Conservation (phyloP, 116 monocot genomes). For the Zostera marina region DNA sequence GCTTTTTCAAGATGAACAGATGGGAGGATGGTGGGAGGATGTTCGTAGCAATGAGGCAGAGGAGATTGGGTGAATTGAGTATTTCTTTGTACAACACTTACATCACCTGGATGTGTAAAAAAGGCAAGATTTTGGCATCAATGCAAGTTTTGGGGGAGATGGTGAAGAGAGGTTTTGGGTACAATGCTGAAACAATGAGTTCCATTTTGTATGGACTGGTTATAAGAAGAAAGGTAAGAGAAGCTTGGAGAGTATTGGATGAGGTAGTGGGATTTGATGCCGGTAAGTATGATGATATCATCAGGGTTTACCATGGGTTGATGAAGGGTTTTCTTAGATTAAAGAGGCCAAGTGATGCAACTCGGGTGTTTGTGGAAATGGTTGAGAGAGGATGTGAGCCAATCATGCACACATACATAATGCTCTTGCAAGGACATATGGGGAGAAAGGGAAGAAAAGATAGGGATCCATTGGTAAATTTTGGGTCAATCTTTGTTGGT, state of each 20-base stretch:
- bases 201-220: slow-evolving; percentile 39
- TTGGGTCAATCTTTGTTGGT: slow-evolving; percentile 67
- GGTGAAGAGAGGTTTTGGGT: slow-evolving; percentile 53
- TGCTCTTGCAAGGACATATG: slow-evolving; percentile 81
- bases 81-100: slow-evolving; percentile 18
- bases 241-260: slow-evolving; percentile 30
- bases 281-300: slow-evolving; percentile 1
- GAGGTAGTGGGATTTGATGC: background rate
- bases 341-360: slow-evolving; percentile 39
- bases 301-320: slow-evolving; percentile 58
- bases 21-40: slow-evolving; percentile 39
- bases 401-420: slow-evolving; percentile 80
- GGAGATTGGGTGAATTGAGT: slow-evolving; percentile 19
- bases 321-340: slow-evolving; percentile 68
- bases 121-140: slow-evolving; percentile 23
- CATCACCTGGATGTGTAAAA: slow-evolving; percentile 52
- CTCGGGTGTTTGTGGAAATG: slow-evolving; percentile 72
- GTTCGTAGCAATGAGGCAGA: slow-evolving; percentile 33
- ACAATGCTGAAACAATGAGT: slow-evolving; percentile 24
- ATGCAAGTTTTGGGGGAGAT: slow-evolving; percentile 58
- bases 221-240: slow-evolving; percentile 36
- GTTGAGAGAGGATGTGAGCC: slow-evolving; percentile 41
- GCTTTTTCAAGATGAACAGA: slow-evolving; percentile 50
- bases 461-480: slow-evolving; percentile 45
- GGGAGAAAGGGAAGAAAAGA: slow-evolving; percentile 80